A percentile compares a stretch with the other conserved stretches of the same genome.
phyloP scores from a whole-genome alignment of 2,329 filamentous ascomycete species.

The Talaromyces funiculosus region DNA sequence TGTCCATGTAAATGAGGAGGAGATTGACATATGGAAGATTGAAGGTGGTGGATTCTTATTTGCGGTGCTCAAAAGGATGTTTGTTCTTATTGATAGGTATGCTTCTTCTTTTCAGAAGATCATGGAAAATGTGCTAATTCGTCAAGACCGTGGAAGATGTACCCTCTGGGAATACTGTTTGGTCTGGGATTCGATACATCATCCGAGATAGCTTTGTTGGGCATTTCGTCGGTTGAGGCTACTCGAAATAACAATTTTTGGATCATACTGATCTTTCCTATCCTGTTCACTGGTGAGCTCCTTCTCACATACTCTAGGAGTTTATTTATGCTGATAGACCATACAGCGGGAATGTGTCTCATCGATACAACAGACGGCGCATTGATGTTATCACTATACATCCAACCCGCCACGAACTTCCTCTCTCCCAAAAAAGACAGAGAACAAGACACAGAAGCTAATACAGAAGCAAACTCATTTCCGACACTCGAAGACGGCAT shows the following conservation, averaged over 20 bases:
- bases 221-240: slow-evolving; percentile 82
- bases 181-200: slow-evolving; percentile 94
- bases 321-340: neutral
- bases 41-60: slow-evolving; percentile 74
- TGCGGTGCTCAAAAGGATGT: slow-evolving; percentile 65
- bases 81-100: slow-evolving; percentile 60
- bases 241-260: slow-evolving; percentile 83
- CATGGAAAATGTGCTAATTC: neutral
- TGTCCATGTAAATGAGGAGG: slow-evolving; percentile 41
- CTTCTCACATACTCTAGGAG: neutral
- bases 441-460: neutral
- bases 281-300: slow-evolving; percentile 72
- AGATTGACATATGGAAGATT: slow-evolving; percentile 57
- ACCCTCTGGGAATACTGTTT: slow-evolving; percentile 80
- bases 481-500: neutral
- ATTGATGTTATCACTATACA: slow-evolving; percentile 91
- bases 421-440: slow-evolving; percentile 21
- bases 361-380: slow-evolving; percentile 90
- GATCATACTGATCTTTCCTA: slow-evolving; percentile 87
- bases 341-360: slow-evolving; percentile 80
- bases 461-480: neutral
- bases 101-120: neutral
- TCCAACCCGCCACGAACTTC: slow-evolving; percentile 45
- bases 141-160: slow-evolving; percentile 77
- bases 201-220: slow-evolving; percentile 85